Evolutionary conservation across 257 asterid genomes (phyloP).

Genomic region (Fraxinus anomala): DNA sequence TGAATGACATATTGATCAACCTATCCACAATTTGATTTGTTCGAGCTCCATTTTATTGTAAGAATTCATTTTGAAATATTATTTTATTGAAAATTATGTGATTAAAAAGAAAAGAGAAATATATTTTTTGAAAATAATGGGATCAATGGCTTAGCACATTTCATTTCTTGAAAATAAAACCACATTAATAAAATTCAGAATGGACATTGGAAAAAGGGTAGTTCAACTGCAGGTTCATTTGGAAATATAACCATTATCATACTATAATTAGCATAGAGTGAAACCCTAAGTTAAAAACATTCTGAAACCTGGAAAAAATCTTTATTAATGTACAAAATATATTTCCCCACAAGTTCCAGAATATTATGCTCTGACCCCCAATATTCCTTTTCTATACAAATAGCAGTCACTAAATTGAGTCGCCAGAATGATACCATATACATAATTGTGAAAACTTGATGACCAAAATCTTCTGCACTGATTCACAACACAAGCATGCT

Average conservation of each 20-base stretch:
- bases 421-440: constrained; percentile 36
- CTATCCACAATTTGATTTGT: no score
- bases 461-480: constrained; percentile 16
- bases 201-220: neutral
- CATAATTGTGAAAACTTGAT: constrained; percentile 36
- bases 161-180: neutral
- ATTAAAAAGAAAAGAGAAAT: no score
- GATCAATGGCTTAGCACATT: no score
- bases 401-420: constrained; percentile 14
- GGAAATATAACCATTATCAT: neutral
- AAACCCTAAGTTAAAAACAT: constrained; percentile 1
- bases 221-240: neutral
- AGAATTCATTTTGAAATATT: no score
- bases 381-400: constrained; percentile 28
- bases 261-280: neutral
- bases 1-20: no score
- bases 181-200: neutral
- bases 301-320: constrained; percentile 11
- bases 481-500: constrained; percentile 13
- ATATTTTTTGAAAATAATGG: no score
- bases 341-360: constrained; percentile 18
- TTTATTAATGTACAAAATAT: constrained; percentile 11
- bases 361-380: constrained; percentile 27
- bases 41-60: no score
- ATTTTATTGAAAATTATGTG: no score